Evolutionary conservation across 768 basidiomycete species (phyloP), one percentile per base, ranked within the genome.

Genomic region (Lactarius akahatsu): DNA sequence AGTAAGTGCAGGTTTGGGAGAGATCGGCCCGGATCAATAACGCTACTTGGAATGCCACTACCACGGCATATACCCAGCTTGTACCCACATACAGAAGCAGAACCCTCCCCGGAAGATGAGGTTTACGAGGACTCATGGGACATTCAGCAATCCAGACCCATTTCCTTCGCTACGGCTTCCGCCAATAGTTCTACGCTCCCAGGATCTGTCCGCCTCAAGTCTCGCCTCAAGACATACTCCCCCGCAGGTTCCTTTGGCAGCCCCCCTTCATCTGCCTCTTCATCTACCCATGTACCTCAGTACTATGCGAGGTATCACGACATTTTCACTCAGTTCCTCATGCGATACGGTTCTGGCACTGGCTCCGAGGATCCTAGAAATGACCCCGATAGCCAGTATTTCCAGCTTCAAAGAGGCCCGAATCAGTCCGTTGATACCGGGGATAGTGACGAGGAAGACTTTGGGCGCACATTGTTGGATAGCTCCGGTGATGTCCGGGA

Each of bases 351-450:
- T 73, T 86, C 87, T 7, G 83, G 82, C 65, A 79, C 82, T n/a
- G 81, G 83, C 57, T 47, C 66, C 45, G 89, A 89, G 66, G 89
- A 92, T 75, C 83, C 86, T 28, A 83, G 88, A 65, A 85, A 86
- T 71, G 92, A 93, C 74, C 89, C 90, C n/a, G 91, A 93, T 74
- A 87, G 84, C 70, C 88, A 92, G 73, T 92, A 91, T 76, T 89
- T 88, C 75, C 86, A 38, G 36, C 13, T 38, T 38, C 36, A 91
- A 73, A 82, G 85, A 59, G 90, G 89, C 18, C 77, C 89, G 7
- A 86, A 88, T 47, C 82, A 90, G 69, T 82, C 84, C 5, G 82
- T 87, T 70, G 88, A 86, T 52, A 87, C 83, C 32, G 89, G 87
- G 57, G 84, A 85, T 64, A 91, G 87, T 70, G 91, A 92, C 64